Percentiles rank a stretch among this genome's conserved stretches.
phyloP scores from a whole-genome alignment of 768 basidiomycete genomes.

The Mycena filopes region DNA sequence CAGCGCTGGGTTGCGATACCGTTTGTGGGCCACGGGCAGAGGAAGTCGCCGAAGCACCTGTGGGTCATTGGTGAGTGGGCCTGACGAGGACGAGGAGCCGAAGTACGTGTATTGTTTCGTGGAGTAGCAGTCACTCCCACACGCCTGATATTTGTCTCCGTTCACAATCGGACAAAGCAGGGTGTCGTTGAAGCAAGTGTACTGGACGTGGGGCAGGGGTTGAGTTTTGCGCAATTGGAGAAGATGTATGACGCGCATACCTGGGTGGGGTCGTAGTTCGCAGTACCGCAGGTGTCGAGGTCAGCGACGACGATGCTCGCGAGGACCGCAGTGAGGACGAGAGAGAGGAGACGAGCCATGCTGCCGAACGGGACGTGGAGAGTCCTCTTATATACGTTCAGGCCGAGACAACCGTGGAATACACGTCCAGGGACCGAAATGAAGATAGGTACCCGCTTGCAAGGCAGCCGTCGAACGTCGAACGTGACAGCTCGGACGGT shows the following conservation, averaged over 20 bases:
- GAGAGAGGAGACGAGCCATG: background rate
- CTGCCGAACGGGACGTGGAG: background rate
- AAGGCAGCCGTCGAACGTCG: no score
- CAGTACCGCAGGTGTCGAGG: background rate
- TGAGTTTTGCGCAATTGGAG: background rate
- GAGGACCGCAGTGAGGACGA: background rate
- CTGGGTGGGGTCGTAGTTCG: background rate
- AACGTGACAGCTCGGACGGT: no score
- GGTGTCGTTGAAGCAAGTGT: constrained; percentile 8
- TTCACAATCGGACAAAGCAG: constrained; percentile 1
- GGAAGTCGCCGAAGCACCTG: constrained; percentile 6
- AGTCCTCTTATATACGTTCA: no score
- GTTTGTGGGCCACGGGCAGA: background rate
- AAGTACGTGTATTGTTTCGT: background rate
- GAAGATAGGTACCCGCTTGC: no score
- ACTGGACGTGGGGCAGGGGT: background rate
- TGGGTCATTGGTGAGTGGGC: background rate
- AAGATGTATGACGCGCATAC: background rate
- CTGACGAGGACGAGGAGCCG: no score
- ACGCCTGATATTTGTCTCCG: background rate
- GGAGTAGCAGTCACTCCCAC: background rate
- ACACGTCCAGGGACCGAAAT: no score
- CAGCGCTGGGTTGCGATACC: background rate
- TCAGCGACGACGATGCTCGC: background rate
- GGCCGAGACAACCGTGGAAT: no score